A percentile compares a stretch with the other conserved stretches of the same genome.
phyloP scores from a whole-genome alignment of 192 early-diverging fungal species.

The Coemansia sp. region DNA sequence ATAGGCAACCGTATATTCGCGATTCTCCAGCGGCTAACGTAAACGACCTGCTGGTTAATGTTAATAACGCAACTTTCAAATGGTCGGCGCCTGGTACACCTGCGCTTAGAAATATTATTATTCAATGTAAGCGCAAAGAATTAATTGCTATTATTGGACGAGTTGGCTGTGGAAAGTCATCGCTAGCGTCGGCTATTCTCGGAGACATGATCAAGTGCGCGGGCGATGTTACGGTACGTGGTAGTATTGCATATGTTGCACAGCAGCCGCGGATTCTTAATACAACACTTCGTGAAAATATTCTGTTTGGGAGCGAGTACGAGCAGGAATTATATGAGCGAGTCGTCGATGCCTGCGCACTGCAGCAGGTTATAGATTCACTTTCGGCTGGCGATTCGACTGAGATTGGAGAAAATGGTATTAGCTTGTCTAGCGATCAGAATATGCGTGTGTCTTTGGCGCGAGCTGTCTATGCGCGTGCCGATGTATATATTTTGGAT shows the following conservation, averaged over 20 bases:
- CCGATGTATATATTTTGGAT: conserved; percentile 65
- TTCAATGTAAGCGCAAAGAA: conserved; percentile 36
- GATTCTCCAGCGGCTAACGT: conserved; percentile 3
- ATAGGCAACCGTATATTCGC: conserved; percentile 28
- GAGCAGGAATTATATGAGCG: conserved; percentile 54
- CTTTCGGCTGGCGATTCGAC: conserved; percentile 56
- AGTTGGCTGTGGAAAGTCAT: conserved; percentile 66
- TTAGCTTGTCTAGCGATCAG: conserved; percentile 60
- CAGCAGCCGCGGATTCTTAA: conserved; percentile 68
- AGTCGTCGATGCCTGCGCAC: conserved; percentile 57
- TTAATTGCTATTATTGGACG: conserved; percentile 61
- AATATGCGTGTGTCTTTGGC: conserved; percentile 64
- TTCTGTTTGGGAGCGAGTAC: conserved; percentile 59
- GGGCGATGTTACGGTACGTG: conserved; percentile 29
- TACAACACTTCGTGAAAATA: conserved; percentile 62
- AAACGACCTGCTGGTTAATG: conserved; percentile 23
- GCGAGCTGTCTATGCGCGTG: conserved; percentile 60
- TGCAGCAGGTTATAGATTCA: conserved; percentile 54
- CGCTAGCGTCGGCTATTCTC: conserved; percentile 59
- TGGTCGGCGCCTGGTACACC: conserved; percentile 45
- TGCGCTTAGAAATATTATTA: conserved; percentile 40
- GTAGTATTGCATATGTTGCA: conserved; percentile 55
- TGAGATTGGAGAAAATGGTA: conserved; percentile 62
- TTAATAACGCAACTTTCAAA: conserved; percentile 44
- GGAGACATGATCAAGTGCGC: conserved; percentile 53